Evolutionary conservation across 2,329 filamentous ascomycete species (phyloP).

Genomic region (Apiospora kogelbergensis): DNA sequence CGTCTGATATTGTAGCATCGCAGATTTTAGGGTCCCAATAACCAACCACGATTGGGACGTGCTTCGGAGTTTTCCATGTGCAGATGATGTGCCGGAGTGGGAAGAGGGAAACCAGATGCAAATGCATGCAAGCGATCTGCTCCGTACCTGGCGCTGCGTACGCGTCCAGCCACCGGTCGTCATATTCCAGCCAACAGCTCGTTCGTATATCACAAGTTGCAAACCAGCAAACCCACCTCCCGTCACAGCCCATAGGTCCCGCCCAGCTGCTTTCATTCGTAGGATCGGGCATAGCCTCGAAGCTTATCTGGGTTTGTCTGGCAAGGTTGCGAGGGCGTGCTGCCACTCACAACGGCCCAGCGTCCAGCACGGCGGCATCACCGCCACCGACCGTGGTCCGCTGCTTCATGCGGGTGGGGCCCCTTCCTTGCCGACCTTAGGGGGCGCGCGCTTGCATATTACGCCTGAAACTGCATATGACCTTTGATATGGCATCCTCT

Average conservation of each 20-base stretch:
- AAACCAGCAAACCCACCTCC: neutral
- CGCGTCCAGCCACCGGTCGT: neutral
- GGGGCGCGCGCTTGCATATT: conserved; percentile 1
- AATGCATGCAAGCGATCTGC: neutral
- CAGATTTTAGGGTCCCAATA: neutral
- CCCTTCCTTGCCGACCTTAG: neutral
- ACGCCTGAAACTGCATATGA: conserved; percentile 6
- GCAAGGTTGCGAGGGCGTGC: neutral
- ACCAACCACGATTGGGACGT: neutral
- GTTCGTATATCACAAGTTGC: neutral
- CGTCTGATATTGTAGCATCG: neutral
- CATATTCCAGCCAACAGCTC: neutral
- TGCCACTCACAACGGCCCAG: neutral
- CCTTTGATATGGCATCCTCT: conserved; percentile 1
- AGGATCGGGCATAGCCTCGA: neutral
- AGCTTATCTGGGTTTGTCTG: neutral
- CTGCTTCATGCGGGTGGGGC: conserved; percentile 6
- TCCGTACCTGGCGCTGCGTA: neutral
- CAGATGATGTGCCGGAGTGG: neutral
- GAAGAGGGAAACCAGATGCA: neutral
- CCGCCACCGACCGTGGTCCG: neutral
- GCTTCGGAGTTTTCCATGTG: neutral
- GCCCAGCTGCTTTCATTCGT: neutral
- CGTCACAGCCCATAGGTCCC: neutral
- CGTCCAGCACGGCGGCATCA: neutral